These are phyloP conservation scores for Madurella fahalii DNA, from an alignment of 2,329 filamentous ascomycete species.

Conservation along the genomic window DNA sequence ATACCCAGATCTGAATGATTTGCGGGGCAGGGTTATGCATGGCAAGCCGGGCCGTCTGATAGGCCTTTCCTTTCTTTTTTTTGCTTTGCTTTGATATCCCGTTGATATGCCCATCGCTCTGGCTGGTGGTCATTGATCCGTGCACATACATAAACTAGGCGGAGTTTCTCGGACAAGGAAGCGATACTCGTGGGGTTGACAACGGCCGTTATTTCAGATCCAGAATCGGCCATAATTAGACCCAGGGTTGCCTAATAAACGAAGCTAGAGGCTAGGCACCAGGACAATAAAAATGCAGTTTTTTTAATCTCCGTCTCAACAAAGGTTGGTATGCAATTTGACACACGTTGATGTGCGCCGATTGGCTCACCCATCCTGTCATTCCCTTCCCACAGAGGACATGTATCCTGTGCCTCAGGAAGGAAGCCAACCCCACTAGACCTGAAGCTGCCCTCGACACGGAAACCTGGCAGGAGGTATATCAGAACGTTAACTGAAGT, in stretches of 20 bases:
- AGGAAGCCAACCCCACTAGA: too few relatives aligned
- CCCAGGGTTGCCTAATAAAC: slow-evolving; percentile 2
- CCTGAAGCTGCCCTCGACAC: too few relatives aligned
- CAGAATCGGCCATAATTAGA: too few relatives aligned
- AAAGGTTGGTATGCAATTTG: too few relatives aligned
- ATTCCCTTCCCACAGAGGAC: too few relatives aligned
- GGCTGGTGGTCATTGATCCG: slow-evolving; percentile 15
- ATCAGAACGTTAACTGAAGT: too few relatives aligned
- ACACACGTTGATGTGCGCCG: too few relatives aligned
- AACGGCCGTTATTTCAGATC: slow-evolving; percentile 3
- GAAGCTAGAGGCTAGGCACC: slow-evolving; percentile 1
- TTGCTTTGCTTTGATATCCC: slow-evolving; percentile 18
- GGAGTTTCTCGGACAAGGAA: slow-evolving; percentile 17
- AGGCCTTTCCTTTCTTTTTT: slow-evolving; percentile 13
- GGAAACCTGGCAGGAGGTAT: too few relatives aligned
- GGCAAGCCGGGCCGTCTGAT: slow-evolving; percentile 12
- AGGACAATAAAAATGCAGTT: not conserved
- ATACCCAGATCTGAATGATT: slow-evolving; percentile 23
- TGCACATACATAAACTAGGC: slow-evolving; percentile 22
- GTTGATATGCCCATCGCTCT: slow-evolving; percentile 14
- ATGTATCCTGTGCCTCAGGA: too few relatives aligned
- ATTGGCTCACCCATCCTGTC: too few relatives aligned
- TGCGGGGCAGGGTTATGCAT: slow-evolving; percentile 17
- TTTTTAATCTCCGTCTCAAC: too few relatives aligned
- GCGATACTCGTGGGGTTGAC: slow-evolving; percentile 21